Conservation (phyloP, 2,329 filamentous ascomycete species). For the Arachnomyces sp. region DNA sequence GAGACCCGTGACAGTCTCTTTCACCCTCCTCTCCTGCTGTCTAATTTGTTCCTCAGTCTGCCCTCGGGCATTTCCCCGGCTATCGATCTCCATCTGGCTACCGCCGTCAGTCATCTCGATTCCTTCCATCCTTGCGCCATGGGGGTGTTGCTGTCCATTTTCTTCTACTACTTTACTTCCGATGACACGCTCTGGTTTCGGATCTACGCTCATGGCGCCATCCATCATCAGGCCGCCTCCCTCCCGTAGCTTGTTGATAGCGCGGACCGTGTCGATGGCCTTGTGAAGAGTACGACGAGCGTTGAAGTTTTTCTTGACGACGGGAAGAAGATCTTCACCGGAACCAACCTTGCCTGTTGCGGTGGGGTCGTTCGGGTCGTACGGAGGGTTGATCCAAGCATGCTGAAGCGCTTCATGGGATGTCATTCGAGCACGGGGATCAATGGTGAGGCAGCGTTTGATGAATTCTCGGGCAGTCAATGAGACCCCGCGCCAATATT, state of each 20-base stretch:
- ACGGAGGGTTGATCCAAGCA: conserved; percentile 55
- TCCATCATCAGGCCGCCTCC: conserved; percentile 58
- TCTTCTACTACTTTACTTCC: conserved; percentile 37
- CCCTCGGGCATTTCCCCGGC: conserved; percentile 51
- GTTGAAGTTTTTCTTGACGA: conserved; percentile 65
- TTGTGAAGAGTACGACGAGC: conserved; percentile 58
- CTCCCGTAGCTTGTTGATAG: conserved; percentile 60
- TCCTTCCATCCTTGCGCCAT: conserved; percentile 11
- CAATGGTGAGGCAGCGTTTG: conserved; percentile 80
- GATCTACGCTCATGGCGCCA: conserved; percentile 51
- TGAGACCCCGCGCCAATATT: conserved; percentile 95
- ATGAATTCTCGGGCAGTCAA: conserved; percentile 85
- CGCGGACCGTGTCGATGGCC: conserved; percentile 60
- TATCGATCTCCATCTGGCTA: conserved; percentile 48
- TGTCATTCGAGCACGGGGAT: conserved; percentile 80
- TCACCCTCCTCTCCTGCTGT: conserved; percentile 53
- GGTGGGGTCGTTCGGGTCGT: conserved; percentile 33
- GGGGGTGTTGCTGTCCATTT: conserved; percentile 16
- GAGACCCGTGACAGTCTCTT: conserved; percentile 51
- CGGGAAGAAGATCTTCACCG: conserved; percentile 53
- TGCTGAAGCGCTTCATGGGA: conserved; percentile 68
- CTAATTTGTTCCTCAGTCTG: conserved; percentile 57
- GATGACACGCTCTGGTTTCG: conserved; percentile 41
- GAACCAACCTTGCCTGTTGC: conserved; percentile 26
- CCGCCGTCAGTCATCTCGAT: conserved; percentile 38